phyloP scores from a whole-genome alignment of 345 rosid species.

The Eucalyptus polyanthemos region DNA sequence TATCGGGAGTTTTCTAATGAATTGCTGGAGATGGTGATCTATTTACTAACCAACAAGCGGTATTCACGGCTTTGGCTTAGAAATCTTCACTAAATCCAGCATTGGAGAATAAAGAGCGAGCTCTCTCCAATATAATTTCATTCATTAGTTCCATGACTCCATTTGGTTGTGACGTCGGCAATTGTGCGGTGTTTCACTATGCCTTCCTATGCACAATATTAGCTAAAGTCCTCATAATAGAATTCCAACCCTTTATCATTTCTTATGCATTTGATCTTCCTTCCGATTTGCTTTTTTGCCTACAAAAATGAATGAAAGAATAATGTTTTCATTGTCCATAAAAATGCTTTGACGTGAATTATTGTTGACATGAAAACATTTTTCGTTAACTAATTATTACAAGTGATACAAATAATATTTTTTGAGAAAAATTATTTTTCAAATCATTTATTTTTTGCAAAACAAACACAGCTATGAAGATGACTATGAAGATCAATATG shows the following conservation, averaged over 20 bases:
- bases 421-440: no score
- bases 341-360: no score
- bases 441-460: neutral
- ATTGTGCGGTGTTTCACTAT: no score
- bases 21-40: neutral
- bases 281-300: neutral
- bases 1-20: no score
- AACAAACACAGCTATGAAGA: rapidly evolving
- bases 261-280: neutral
- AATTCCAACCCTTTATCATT: no score
- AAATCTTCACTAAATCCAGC: neutral
- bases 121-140: neutral
- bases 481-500: neutral
- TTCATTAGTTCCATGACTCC: no score
- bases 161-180: rapidly evolving
- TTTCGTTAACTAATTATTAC: no score
- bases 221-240: no score
- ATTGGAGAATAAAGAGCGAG: neutral
- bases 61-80: neutral
- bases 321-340: neutral
- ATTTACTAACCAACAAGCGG: neutral
- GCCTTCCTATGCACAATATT: no score
- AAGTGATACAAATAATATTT: neutral
- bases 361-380: no score
- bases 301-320: neutral